A percentile compares a stretch with the other conserved stretches of the same genome.
Evolutionary conservation across 2,329 filamentous ascomycete species (phyloP).

Genomic region (Bipolaris oryzae): DNA sequence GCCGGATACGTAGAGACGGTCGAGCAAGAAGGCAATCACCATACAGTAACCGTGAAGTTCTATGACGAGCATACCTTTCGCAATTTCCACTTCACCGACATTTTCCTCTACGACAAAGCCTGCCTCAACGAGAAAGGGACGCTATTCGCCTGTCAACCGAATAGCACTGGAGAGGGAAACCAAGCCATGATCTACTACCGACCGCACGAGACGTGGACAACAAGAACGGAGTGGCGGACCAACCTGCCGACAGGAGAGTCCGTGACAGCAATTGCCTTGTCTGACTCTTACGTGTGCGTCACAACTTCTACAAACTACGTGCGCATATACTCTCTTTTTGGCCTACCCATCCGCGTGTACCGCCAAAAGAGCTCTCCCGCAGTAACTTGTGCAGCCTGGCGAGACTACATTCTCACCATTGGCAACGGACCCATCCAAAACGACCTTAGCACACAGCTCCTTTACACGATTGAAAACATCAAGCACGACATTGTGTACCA

Average conservation of each 20-base stretch:
- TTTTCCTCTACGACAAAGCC: constrained; percentile 93
- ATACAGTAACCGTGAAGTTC: constrained; percentile 96
- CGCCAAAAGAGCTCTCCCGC: constrained; percentile 88
- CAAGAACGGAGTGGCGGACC: constrained; percentile 87
- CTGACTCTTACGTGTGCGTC: constrained; percentile 87
- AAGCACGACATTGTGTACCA: constrained; percentile 94
- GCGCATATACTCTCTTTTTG: constrained; percentile 90
- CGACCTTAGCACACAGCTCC: constrained; percentile 76
- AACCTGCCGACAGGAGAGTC: constrained; percentile 85
- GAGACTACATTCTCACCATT: constrained; percentile 94
- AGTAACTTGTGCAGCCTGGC: constrained; percentile 92
- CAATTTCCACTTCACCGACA: constrained; percentile 97
- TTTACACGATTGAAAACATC: constrained; percentile 94
- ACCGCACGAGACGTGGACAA: constrained; percentile 96
- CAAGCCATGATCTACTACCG: constrained; percentile 92
- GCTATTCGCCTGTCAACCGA: constrained; percentile 80
- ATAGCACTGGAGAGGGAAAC: constrained; percentile 52
- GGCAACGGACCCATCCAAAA: constrained; percentile 86
- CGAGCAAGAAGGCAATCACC: constrained; percentile 82
- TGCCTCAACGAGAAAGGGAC: constrained; percentile 85
- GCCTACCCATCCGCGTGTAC: constrained; percentile 86
- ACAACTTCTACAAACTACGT: constrained; percentile 88
- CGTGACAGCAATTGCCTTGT: constrained; percentile 85
- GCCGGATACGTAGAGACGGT: constrained; percentile 97
- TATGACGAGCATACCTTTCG: constrained; percentile 92